phyloP scores from a whole-genome alignment of 2,329 filamentous ascomycete genomes.

The Chrysoporthe puriensis region DNA sequence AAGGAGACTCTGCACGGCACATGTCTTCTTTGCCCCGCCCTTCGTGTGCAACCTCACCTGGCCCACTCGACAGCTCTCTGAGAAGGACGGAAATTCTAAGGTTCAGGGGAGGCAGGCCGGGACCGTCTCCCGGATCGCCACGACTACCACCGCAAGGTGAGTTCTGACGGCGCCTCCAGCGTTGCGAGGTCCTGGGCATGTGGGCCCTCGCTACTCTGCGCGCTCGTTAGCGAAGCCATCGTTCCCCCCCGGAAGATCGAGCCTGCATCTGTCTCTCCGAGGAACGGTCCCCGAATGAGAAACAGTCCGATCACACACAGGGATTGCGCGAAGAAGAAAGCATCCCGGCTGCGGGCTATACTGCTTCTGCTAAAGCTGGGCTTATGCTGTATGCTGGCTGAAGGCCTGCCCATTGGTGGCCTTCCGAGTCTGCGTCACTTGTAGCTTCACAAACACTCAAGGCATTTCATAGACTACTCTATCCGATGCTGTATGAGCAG shows the following conservation, averaged over 20 bases:
- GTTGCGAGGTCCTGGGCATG: not conserved
- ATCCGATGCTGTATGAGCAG: constrained; percentile 9
- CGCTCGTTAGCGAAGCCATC: constrained; percentile 24
- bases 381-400: not conserved
- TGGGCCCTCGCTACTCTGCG: not conserved
- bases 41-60: not conserved
- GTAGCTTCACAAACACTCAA: not conserved
- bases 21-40: not conserved
- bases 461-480: not conserved
- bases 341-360: constrained; percentile 7
- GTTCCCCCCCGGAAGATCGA: constrained; percentile 4
- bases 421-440: not conserved
- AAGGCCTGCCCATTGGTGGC: not conserved
- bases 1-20: constrained; percentile 11
- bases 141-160: not conserved
- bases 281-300: not conserved
- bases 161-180: constrained; percentile 10
- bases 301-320: constrained; percentile 2
- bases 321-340: not conserved
- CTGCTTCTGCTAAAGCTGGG: not conserved
- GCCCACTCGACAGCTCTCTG: no score
- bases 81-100: not conserved
- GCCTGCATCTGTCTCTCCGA: constrained; percentile 21
- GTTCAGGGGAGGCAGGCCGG: not conserved
- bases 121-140: not conserved